Conservation (phyloP, 352 stramenopile genomes). For the Thalassiosira livingstoniorum region DNA sequence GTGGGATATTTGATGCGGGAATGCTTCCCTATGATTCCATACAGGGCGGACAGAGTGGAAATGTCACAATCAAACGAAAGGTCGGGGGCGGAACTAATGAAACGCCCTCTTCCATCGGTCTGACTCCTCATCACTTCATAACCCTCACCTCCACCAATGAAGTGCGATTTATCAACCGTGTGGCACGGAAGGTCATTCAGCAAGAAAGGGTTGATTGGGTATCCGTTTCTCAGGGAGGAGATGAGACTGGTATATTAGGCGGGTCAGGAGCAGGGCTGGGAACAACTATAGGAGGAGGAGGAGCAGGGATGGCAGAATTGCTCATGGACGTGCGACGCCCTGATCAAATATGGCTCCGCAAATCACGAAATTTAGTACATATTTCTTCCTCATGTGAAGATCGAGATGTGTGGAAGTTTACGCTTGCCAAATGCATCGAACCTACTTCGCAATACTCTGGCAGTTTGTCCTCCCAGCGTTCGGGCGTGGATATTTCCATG, state of each 20-base stretch:
- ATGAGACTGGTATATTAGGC: too few relatives aligned
- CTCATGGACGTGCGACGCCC: constrained; percentile 81
- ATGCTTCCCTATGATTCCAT: constrained; percentile 74
- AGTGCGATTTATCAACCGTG: constrained; percentile 81
- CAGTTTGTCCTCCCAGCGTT: background rate
- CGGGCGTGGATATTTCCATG: background rate
- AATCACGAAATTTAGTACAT: constrained; percentile 74
- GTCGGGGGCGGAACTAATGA: too few relatives aligned
- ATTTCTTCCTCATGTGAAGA: constrained; percentile 85
- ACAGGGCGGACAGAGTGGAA: constrained; percentile 12
- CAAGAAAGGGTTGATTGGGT: constrained; percentile 80
- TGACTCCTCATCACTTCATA: constrained; percentile 85
- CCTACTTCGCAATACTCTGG: background rate
- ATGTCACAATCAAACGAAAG: constrained; percentile 30
- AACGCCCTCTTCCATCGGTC: constrained; percentile 72
- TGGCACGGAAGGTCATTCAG: constrained; percentile 80
- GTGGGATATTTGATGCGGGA: constrained; percentile 75
- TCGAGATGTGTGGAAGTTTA: constrained; percentile 85
- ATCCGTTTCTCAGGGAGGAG: constrained; percentile 43
- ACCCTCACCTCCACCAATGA: constrained; percentile 70
- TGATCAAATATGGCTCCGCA: constrained; percentile 86
- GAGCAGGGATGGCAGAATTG: constrained; percentile 63
- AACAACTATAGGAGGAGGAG: constrained; percentile 23
- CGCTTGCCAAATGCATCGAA: constrained; percentile 74
- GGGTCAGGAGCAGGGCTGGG: too few relatives aligned